Evolutionary conservation across 306 rosid genomes (phyloP), one percentile per base, ranked within the genome.

Genomic region (Trifolium repens): DNA sequence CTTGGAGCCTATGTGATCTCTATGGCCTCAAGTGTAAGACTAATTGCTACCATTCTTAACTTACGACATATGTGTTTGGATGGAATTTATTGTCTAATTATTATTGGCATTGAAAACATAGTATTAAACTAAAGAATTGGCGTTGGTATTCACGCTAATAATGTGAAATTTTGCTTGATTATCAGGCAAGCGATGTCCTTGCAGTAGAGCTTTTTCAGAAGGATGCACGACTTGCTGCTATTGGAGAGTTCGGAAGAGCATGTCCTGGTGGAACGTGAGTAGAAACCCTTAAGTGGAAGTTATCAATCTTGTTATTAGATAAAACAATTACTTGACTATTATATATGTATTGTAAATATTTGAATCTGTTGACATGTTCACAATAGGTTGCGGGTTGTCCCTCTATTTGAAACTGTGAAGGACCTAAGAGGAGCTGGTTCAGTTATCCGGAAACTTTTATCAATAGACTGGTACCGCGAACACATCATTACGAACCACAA

Each of bases 1-100:
- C 96, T 91, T 64, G 97, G 97, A 79, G 98, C 97, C 40, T 94
- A 94, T 78, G 97, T 94, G 87, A 94, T 94, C 73, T 94, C 98
- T 42, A 94, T 94, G 98, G 98, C 98, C 42, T 88, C 98, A 57
- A 86, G 85, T 71, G 97, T 94, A 88, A 66, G 89, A 59, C 50
- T 65, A 43, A 47, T 50, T 80, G 19, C 78, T 62, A 24, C 69
- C 57, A 65, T 37, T 64, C 64, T 11, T 72, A 62, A 78, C 57
- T 62, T 78, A 66, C 49, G 72, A 22, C 24, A 0, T 22, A 22
- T 7, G 42, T 39, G 42, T 39, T 39, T 39, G 42, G 42, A 39
- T 39, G 8, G 42, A 39, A 39, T 39, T 39, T 39, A 8, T 8
- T 39, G 9, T 39, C 8, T 39, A 39, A 39, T 79, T 19, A 54